Evolutionary conservation across 352 stramenopile genomes (phyloP), one percentile per base, ranked within the genome.

Genomic region (Phytophthora litchii): DNA sequence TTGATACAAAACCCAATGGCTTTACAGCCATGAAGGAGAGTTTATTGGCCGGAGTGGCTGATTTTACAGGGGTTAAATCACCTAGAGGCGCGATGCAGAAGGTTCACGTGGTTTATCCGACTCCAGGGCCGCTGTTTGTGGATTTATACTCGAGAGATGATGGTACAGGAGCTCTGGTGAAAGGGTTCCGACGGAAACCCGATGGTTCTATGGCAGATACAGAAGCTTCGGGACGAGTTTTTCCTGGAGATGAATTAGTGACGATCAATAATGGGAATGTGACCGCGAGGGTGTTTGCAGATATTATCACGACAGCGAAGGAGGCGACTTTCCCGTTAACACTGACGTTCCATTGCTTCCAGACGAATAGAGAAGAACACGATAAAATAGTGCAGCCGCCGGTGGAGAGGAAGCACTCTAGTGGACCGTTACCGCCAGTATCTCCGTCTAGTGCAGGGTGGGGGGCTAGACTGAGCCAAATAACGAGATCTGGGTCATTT

Each of bases 101-200:
- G 7, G 70, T 86, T 3, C 64, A 74, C 14, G 70, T 94, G 21
- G 53, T 82, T 19, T 92, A 92, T 52, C 37, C 52, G 8, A 71
- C 72, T 0, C 60, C 71, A 0, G 83, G 76, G 0, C 79, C 85
- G 4, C 50, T 94, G 19, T 90, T 76, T 46, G 69, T 94, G 37
- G 85, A 94, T 57, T 69, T 94, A 51, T 90, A 85, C 67, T 94
- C 85, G 3, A 72, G 81, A 36, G 64, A 76, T 0, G 78, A 91
- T n/a, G 79, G 79, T 5, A 80, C 69, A 19, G 85, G 85, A 9
- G 85, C 85, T 44, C 82, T 76, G 27, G 81, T 94, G 23, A 92
- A 90, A 53, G 69, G 75, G 11, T 94, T 94, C 67, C 71, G 85
- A 12, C 66, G 76, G n/a, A 80, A 74, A 65, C 42, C 73, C 0